Conservation (phyloP, 2,329 filamentous ascomycete genomes). For the Pestalotiopsis sp. region DNA sequence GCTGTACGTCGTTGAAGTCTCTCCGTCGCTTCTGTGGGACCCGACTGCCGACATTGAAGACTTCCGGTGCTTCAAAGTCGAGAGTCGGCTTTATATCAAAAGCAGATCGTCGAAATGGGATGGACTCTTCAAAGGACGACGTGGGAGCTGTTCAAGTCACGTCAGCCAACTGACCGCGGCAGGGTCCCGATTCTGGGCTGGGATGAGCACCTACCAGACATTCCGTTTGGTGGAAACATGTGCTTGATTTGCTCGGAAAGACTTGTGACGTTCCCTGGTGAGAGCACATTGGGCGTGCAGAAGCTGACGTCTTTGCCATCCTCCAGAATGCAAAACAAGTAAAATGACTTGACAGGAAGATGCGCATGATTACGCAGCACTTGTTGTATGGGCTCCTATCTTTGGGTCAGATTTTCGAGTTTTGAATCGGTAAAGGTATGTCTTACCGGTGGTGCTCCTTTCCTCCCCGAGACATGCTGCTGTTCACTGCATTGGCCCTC, state of each 20-base stretch:
- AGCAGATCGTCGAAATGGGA: not conserved
- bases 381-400: constrained; percentile 46
- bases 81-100: constrained; percentile 13
- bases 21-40: constrained; percentile 37
- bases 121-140: not conserved
- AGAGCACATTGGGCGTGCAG: constrained; percentile 31
- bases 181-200: not conserved
- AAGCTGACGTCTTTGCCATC: constrained; percentile 40
- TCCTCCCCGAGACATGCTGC: not conserved
- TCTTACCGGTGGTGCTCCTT: constrained; percentile 1
- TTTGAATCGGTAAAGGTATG: not conserved
- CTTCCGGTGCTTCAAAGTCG: constrained; percentile 24
- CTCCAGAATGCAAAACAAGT: constrained; percentile 51
- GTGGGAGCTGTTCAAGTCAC: not conserved
- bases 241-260: constrained; percentile 45
- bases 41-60: constrained; percentile 27
- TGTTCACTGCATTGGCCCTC: not conserved
- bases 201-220: not conserved
- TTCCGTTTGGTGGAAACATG: constrained; percentile 4
- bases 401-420: not conserved
- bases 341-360: constrained; percentile 51
- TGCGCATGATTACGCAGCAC: constrained; percentile 53
- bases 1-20: constrained; percentile 38
- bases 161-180: not conserved
- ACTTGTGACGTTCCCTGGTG: constrained; percentile 34